Conservation (phyloP, 768 basidiomycete species). For the Paxillus ammoniavirescens region DNA sequence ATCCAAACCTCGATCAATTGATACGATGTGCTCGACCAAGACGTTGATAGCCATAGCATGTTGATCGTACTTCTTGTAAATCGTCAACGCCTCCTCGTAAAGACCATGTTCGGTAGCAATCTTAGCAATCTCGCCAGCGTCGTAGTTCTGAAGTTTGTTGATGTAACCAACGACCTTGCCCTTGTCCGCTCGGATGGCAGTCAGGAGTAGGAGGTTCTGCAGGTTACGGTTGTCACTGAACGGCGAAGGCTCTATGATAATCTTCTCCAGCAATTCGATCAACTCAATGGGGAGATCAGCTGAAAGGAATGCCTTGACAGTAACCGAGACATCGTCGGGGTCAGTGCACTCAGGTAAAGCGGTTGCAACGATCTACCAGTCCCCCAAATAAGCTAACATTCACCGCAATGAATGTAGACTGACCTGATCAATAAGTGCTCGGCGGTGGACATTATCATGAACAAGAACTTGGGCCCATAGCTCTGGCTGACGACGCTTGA, state of each 20-base stretch:
- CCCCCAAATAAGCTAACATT: not conserved
- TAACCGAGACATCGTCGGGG: constrained; percentile 96
- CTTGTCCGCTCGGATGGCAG: constrained; percentile 96
- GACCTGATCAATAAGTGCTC: constrained; percentile 91
- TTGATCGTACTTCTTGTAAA: constrained; percentile 97
- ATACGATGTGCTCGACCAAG: constrained; percentile 96
- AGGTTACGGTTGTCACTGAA: constrained; percentile 98
- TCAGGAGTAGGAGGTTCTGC: constrained; percentile 92
- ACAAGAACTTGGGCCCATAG: constrained; percentile 95
- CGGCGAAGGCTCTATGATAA: constrained; percentile 94
- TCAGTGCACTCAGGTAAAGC: constrained; percentile 97
- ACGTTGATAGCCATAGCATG: constrained; percentile 97
- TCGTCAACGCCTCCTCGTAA: constrained; percentile 94
- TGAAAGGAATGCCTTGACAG: constrained; percentile 97
- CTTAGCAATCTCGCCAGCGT: constrained; percentile 90
- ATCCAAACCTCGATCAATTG: constrained; percentile 93
- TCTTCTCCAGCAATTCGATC: constrained; percentile 97
- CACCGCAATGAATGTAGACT: constrained; percentile 6
- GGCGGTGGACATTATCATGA: constrained; percentile 86
- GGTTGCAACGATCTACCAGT: constrained; percentile 77
- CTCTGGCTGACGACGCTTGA: constrained; percentile 92
- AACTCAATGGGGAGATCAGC: constrained; percentile 96
- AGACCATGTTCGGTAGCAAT: constrained; percentile 96
- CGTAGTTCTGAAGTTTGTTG: constrained; percentile 95
- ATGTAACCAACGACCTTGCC: constrained; percentile 98